Evolutionary conservation across 2,329 filamentous ascomycete genomes (phyloP), one percentile per base, ranked within the genome.

Genomic region (Colletotrichum musae): DNA sequence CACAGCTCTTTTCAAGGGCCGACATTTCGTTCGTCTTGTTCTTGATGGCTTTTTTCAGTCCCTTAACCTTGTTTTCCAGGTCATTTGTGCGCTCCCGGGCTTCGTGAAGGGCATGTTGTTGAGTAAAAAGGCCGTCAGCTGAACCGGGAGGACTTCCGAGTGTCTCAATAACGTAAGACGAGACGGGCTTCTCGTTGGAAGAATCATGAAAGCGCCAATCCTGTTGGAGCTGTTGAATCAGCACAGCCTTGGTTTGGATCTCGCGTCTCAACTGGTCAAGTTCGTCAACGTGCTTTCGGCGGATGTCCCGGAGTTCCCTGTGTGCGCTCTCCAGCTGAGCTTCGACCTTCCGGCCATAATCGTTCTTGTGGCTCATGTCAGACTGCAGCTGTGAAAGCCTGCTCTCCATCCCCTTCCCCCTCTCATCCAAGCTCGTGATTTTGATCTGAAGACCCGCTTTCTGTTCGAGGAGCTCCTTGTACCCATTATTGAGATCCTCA

Each of bases 61-160:
- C 56, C 3, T 59, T 28, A 5, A 65, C 21, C 48, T 65, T 65
- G 47, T 56, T 65, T 26, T 48, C 47, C 6, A 60, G 47, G 18
- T 65, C 63, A 9, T 3, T 18, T 0, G 56, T 32, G 6, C 26
- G 56, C 56, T 60, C 39, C 4, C 54, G 56, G 2, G 63, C 56
- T 41, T 64, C 47, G 3, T n/a, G 16, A 5, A 26, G 48, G 32
- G 18, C 32, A 15, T 26, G 1, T 3, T 12, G 39, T 16, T 28
- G 41, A 26, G 4, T 2, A 10, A 18, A 4, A 5, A 12, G 16
- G 16, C 12, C 41, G 24, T 15, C 12, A 15, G 43, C 6, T 6
- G 12, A 15, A 15, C 13, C n/a, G 43, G n/a, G 4, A n/a, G 45
- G 16, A 16, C n/a, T 2, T 3, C 9, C 45, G 39, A 43, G 15